phyloP scores from a whole-genome alignment of 2,329 filamentous ascomycete species.

The Nothophaeocryptopus gaeumannii region DNA sequence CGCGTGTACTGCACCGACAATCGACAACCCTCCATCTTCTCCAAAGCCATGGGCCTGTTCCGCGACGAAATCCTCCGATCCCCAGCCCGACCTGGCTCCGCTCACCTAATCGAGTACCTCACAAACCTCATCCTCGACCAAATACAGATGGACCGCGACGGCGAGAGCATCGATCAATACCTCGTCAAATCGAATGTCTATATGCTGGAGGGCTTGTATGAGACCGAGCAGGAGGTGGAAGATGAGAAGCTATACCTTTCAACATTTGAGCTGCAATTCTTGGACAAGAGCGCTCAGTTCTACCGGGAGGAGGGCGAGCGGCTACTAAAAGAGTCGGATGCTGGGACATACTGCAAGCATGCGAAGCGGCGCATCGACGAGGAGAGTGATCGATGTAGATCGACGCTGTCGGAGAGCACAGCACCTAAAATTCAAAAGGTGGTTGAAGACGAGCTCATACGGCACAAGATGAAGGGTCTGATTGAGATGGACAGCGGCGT shows the following conservation, averaged over 20 bases:
- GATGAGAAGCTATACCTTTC: conserved; percentile 78
- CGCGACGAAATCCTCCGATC: conserved; percentile 77
- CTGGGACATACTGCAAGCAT: conserved; percentile 75
- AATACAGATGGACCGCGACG: conserved; percentile 86
- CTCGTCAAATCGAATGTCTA: conserved; percentile 78
- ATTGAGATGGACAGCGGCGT: conserved; percentile 84
- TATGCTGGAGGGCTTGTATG: conserved; percentile 88
- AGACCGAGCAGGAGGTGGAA: conserved; percentile 74
- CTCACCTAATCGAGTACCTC: conserved; percentile 68
- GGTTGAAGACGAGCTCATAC: conserved; percentile 77
- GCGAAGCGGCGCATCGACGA: conserved; percentile 72
- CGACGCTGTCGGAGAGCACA: conserved; percentile 72
- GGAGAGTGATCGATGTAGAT: conserved; percentile 77
- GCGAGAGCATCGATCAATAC: conserved; percentile 80
- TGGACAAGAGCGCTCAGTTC: conserved; percentile 67
- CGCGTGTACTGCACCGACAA: conserved; percentile 75
- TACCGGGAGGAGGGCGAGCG: conserved; percentile 73
- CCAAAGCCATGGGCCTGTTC: conserved; percentile 81
- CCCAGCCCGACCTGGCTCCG: conserved; percentile 46
- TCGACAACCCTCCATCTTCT: conserved; percentile 73
- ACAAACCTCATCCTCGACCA: conserved; percentile 83
- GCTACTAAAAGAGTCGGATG: conserved; percentile 74
- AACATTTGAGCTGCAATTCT: conserved; percentile 75
- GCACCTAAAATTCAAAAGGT: conserved; percentile 70
- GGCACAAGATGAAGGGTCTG: conserved; percentile 73